Evolutionary conservation across 345 rosid species (phyloP), one percentile per base, ranked within the genome.

Genomic region (Tarenaya hassleriana): DNA sequence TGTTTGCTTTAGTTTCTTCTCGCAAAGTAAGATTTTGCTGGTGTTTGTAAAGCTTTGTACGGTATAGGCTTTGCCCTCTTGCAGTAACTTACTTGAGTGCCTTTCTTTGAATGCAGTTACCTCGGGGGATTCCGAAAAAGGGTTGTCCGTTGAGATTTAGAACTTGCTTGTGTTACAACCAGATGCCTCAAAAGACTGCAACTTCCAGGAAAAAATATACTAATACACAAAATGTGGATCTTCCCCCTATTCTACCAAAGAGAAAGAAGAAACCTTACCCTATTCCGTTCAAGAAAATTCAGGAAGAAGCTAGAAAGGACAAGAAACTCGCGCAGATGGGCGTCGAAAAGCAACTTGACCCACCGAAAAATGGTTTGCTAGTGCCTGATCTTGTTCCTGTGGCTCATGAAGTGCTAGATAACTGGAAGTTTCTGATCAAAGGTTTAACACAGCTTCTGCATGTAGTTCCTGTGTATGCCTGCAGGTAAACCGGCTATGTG

Each of bases 241-340:
- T 84, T 68, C 96, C 96, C 19, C 78, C 76, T 13, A 17, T 75
- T 48, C 68, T 84, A 35, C 88, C 92, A 16, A 80, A 75, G 81
- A 78, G 69, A 24, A 75, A 83, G 85, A 91, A 91, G 78, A 91
- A 91, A 54, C 96, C 94, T 32, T 90, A 58, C 61, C 88, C 91
- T 34, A 40, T 90, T 60, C 91, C 94, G 34, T 34, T 83, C 34
- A 81, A 67, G 72, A 68, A 80, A 72, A 86, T 90, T 52, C 76
- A 68, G 50, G 76, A 69, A 60, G 79, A 64, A 32, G 86, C 80
- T 13, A 77, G 76, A 69, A 70, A 58, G 55, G 77, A 80, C 41
- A 90, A 70, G 71, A 84, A 75, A 64, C 91, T 84, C 55, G 96
- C 87, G 4, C 75, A 80, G 59, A 71, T 55, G 92, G 95, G 95